phyloP scores from a whole-genome alignment of 768 basidiomycete genomes.

The Suillus plorans region DNA sequence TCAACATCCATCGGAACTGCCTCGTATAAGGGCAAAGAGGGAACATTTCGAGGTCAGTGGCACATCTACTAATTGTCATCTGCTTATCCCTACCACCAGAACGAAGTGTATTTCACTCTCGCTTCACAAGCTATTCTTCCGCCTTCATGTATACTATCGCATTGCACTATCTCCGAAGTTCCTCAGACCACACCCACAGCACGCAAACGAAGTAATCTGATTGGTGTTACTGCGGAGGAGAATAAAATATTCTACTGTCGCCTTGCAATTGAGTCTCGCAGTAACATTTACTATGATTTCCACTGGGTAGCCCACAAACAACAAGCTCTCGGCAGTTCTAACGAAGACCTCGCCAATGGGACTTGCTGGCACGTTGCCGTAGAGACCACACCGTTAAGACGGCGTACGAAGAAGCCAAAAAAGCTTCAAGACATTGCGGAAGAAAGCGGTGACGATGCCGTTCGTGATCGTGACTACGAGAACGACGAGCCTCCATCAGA shows the following conservation, averaged over 20 bases:
- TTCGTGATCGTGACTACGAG: slow-evolving; percentile 21
- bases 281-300: slow-evolving; percentile 63
- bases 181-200: slow-evolving; percentile 10
- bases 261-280: slow-evolving; percentile 54
- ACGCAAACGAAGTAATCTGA: slow-evolving; percentile 22
- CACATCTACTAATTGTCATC: background rate
- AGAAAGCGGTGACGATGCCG: slow-evolving; percentile 7
- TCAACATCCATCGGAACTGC: slow-evolving; percentile 61
- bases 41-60: slow-evolving; percentile 56
- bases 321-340: slow-evolving; percentile 32
- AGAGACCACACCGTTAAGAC: slow-evolving; percentile 15
- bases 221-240: slow-evolving; percentile 17
- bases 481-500: slow-evolving; percentile 17
- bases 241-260: slow-evolving; percentile 50
- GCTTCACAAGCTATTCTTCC: slow-evolving; percentile 45
- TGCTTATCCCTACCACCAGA: slow-evolving; percentile 38
- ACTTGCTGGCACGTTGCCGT: slow-evolving; percentile 46
- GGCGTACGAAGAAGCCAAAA: slow-evolving; percentile 11
- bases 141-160: slow-evolving; percentile 50
- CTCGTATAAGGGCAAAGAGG: slow-evolving; percentile 57
- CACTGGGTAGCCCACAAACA: slow-evolving; percentile 53
- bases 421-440: slow-evolving; percentile 25
- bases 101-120: slow-evolving; percentile 74
- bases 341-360: slow-evolving; percentile 36
- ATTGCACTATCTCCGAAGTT: slow-evolving; percentile 46